phyloP scores from a whole-genome alignment of 148 eudicot genomes.

The Hydrangea macrophylla region DNA sequence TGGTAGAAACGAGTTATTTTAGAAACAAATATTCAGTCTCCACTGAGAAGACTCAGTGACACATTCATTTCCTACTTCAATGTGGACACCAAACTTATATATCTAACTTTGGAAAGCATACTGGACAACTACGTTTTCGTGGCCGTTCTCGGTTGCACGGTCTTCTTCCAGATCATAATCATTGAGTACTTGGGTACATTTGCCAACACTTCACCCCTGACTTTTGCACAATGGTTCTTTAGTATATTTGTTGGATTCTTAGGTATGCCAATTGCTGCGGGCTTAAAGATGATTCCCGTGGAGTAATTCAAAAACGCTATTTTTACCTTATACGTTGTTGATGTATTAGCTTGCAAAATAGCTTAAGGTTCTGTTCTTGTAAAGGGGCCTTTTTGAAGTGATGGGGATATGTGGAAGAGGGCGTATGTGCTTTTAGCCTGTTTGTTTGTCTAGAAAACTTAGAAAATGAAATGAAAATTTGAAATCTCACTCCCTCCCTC shows the following conservation, averaged over 20 bases:
- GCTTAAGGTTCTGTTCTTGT: background rate
- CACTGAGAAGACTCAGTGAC: background rate
- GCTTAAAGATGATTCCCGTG: slow-evolving; percentile 57
- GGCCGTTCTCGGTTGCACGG: slow-evolving; percentile 53
- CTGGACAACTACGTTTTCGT: slow-evolving; percentile 82
- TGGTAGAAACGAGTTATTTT: background rate
- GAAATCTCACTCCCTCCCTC: background rate
- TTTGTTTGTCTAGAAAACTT: background rate
- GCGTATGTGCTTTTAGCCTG: background rate
- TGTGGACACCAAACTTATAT: background rate
- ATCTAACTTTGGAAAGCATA: too few relatives aligned
- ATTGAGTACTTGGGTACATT: slow-evolving; percentile 82
- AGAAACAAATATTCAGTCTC: background rate
- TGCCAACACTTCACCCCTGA: slow-evolving; percentile 89
- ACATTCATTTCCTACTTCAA: background rate
- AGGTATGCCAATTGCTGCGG: slow-evolving; percentile 91
- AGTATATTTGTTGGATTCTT: slow-evolving; percentile 72
- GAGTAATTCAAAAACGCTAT: slow-evolving; percentile 4
- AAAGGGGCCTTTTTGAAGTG: background rate
- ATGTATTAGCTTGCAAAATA: background rate
- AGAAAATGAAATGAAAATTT: background rate
- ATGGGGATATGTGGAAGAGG: background rate
- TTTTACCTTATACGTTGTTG: background rate
- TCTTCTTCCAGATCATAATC: slow-evolving; percentile 82
- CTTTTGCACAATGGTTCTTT: slow-evolving; percentile 56